Percentiles rank a stretch among this genome's conserved stretches.
These are phyloP conservation scores for Magnusiomyces suaveolens DNA, from an alignment of 1,139 yeast genomes.

Conservation along the genomic window DNA sequence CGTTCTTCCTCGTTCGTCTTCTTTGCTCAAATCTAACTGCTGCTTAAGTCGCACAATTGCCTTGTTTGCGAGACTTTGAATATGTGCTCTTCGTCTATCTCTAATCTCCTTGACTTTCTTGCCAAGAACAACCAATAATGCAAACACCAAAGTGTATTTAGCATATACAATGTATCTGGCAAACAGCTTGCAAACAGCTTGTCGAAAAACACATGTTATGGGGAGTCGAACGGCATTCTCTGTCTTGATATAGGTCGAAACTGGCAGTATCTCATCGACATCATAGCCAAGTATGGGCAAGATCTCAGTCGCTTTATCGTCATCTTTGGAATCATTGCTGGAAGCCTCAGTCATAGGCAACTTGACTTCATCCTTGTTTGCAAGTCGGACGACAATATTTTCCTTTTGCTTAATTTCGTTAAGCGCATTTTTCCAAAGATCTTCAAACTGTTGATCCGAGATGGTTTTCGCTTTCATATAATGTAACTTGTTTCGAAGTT, in stretches of 20 bases:
- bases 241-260: slow-evolving; percentile 28
- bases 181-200: slow-evolving; percentile 5
- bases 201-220: slow-evolving; percentile 24
- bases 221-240: slow-evolving; percentile 31
- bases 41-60: slow-evolving; percentile 27
- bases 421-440: slow-evolving; percentile 63
- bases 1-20: slow-evolving; percentile 32
- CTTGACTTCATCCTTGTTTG: too few species aligned
- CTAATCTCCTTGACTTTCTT: slow-evolving; percentile 15
- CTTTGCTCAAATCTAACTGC: slow-evolving; percentile 32
- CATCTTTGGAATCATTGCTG: slow-evolving; percentile 16
- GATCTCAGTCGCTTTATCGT: background rate
- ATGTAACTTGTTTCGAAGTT: slow-evolving; percentile 23
- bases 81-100: slow-evolving; percentile 13
- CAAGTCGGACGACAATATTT: slow-evolving; percentile 72
- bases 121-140: background rate
- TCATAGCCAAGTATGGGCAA: background rate
- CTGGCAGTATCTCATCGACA: slow-evolving; percentile 18
- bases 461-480: slow-evolving; percentile 36
- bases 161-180: slow-evolving; percentile 3
- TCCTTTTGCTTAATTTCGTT: slow-evolving; percentile 59
- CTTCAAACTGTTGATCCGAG: slow-evolving; percentile 66
- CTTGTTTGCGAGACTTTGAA: slow-evolving; percentile 27
- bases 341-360: too few species aligned
- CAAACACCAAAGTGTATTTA: background rate